Base-by-base conservation (phyloP, 768 basidiomycete species). In the Termitomyces bulborhizus region DNA sequence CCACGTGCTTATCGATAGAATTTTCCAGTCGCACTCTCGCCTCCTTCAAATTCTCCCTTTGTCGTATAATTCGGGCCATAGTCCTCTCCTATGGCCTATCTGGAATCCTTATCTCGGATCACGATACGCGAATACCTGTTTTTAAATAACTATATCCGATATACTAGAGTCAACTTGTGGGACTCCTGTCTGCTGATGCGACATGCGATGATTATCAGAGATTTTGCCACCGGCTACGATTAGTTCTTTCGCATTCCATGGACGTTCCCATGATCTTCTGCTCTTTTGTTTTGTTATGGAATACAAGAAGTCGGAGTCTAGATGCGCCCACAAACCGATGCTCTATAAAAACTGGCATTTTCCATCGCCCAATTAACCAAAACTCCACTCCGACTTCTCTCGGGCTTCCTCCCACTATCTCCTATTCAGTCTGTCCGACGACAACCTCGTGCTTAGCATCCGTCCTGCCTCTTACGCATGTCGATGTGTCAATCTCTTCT, bases 21-120 rank as follows among this genome's bases (percentile, higher is more conserved):
- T 21, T 92, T 94, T 71, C 93, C 49, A 90, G 65, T 54, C 90
- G 70, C 59, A 93, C 94, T 59, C 91, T 77, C 3, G 83, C 86
- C 67, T 94, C 93, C 67, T 93, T 93, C 66, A 93, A 67, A 68
- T 95, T 93, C 67, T 94, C 93, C 27, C 86, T 87, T 69, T 90
- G 89, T 43, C 91, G 74, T 39, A 91, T 93, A 42, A 93, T 69
- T 66, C 88, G 86, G 27, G 90, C 90, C 11, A 93, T 92, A 46
- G 83, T 85, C 55, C 91, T 75, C 66, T 95, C 29, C 5, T 31
- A 8, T 31, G 5, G 29, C 29, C 29, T 31, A 31, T 31, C 8
- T 31, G 29, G 6, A 31, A 31, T 31, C 5, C 29, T 5, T 31
- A 6, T 31, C 5, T 31, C 29, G 29, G 29, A 31, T 31, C 6